phyloP scores from a whole-genome alignment of 2,329 filamentous ascomycete genomes.

The Cryphonectria naterciae region DNA sequence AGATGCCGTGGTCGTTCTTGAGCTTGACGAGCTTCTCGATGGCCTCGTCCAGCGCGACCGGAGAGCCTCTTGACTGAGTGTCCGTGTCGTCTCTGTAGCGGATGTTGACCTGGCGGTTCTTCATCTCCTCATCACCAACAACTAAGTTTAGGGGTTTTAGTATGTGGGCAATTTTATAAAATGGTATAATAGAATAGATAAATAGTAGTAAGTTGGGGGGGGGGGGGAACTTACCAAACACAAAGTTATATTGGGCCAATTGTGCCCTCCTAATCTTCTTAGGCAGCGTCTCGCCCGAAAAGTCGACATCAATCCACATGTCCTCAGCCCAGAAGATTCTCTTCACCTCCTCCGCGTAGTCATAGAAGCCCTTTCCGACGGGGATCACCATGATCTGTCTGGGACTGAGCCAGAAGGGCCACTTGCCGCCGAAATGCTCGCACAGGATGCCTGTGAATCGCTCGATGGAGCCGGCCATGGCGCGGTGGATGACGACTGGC shows the following conservation, averaged over 20 bases:
- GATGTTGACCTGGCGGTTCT: slow-evolving; percentile 64
- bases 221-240: slow-evolving; percentile 61
- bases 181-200: not conserved
- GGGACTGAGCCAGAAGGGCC: slow-evolving; percentile 89
- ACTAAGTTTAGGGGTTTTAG: slow-evolving; percentile 43
- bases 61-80: slow-evolving; percentile 64
- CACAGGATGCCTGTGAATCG: slow-evolving; percentile 74
- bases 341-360: slow-evolving; percentile 78
- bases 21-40: slow-evolving; percentile 59
- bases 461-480: slow-evolving; percentile 72
- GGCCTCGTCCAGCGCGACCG: slow-evolving; percentile 60
- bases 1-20: slow-evolving; percentile 49
- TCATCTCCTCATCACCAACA: slow-evolving; percentile 65
- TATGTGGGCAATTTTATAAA: not conserved
- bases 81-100: slow-evolving; percentile 66
- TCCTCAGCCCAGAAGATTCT: slow-evolving; percentile 67
- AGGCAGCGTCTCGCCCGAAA: slow-evolving; percentile 78
- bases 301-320: slow-evolving; percentile 73
- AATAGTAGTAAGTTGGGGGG: not conserved
- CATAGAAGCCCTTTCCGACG: slow-evolving; percentile 71
- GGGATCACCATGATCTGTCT: slow-evolving; percentile 80
- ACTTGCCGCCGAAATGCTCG: slow-evolving; percentile 85
- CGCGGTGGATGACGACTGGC: slow-evolving; percentile 86
- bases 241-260: slow-evolving; percentile 81
- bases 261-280: slow-evolving; percentile 89